Conservation (phyloP, 164 flowering plant genomes). For the Magnolia officinalis region DNA sequence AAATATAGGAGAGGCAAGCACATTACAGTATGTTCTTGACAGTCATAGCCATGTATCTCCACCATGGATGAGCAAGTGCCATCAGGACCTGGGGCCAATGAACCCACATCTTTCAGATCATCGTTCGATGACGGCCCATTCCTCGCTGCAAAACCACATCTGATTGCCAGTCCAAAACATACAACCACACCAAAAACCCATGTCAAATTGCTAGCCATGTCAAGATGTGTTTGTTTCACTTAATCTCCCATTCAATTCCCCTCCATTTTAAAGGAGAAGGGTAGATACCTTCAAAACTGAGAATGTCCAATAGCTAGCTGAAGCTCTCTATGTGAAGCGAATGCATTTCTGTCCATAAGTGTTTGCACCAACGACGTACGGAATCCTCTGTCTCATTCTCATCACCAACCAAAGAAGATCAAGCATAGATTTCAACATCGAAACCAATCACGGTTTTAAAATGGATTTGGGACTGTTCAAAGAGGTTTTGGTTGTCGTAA, state of each 20-base stretch:
- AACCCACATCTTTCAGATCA: background rate
- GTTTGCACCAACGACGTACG: background rate
- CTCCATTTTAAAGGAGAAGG: conserved; percentile 18
- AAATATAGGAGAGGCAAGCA: background rate
- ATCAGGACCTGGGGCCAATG: conserved; percentile 17
- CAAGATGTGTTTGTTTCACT: background rate
- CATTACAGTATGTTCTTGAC: conserved; percentile 60
- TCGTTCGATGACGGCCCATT: background rate
- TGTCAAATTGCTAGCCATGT: conserved; percentile 23
- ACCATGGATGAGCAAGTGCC: conserved; percentile 58
- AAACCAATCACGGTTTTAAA: background rate
- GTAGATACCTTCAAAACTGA: conserved; percentile 16
- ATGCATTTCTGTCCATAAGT: background rate
- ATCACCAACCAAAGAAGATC: conserved; percentile 6
- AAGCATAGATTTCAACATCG: conserved; percentile 6
- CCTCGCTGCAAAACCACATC: conserved; percentile 22
- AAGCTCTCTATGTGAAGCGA: background rate
- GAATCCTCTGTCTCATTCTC: conserved; percentile 7
- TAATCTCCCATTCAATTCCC: background rate
- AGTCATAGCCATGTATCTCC: conserved; percentile 43
- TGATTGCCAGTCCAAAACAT: conserved; percentile 17
- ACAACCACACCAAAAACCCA: conserved; percentile 18
- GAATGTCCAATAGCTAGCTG: conserved; percentile 1
- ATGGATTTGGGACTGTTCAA: background rate
- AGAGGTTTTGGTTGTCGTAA: background rate